A percentile compares a stretch with the other conserved stretches of the same genome.
Evolutionary conservation across 2,329 filamentous ascomycete genomes (phyloP).

Genomic region (Emydomyces testavorans): DNA sequence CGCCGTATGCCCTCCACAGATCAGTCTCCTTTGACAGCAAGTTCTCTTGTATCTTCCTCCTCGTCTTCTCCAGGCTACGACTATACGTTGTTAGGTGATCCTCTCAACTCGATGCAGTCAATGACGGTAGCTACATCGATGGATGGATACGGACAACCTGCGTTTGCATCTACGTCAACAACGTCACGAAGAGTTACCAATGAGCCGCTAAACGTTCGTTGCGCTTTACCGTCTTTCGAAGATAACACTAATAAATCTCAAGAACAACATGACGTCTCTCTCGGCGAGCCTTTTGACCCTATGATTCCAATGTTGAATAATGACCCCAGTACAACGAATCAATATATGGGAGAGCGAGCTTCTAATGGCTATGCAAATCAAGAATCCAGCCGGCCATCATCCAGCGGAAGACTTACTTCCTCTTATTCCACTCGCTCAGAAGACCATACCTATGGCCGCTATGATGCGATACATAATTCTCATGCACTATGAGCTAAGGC

Average conservation of each 20-base stretch:
- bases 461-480: constrained; percentile 25
- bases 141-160: constrained; percentile 27
- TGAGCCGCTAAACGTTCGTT: constrained; percentile 18
- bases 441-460: constrained; percentile 25
- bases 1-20: constrained; percentile 28
- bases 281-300: constrained; percentile 24
- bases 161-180: constrained; percentile 20
- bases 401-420: constrained; percentile 24
- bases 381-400: constrained; percentile 19
- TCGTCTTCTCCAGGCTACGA: constrained; percentile 30
- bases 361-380: constrained; percentile 19
- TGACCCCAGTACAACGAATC: constrained; percentile 20
- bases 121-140: constrained; percentile 26
- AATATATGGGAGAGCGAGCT: constrained; percentile 17
- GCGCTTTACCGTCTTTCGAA: constrained; percentile 22
- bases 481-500: constrained; percentile 25
- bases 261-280: constrained; percentile 20
- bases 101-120: constrained; percentile 32
- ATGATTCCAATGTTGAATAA: constrained; percentile 24
- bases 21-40: constrained; percentile 30
- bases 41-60: constrained; percentile 31
- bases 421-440: constrained; percentile 22
- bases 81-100: constrained; percentile 29
- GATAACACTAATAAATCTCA: constrained; percentile 23
- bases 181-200: constrained; percentile 19